Evolutionary conservation across 2,329 filamentous ascomycete species (phyloP), one percentile per base, ranked within the genome.

Genomic region (Diaporthe batatas): DNA sequence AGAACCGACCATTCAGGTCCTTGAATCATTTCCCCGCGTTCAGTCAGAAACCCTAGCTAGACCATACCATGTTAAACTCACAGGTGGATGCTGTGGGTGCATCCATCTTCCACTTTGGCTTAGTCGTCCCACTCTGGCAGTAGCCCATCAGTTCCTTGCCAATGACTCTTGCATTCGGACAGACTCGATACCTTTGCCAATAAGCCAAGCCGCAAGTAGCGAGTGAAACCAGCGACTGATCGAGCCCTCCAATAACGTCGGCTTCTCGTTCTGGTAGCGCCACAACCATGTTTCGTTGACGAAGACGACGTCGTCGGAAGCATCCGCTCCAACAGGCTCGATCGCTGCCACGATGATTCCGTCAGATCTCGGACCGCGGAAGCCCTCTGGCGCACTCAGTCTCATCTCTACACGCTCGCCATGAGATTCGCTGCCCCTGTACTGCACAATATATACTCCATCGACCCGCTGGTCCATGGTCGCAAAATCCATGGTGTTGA

Each of bases 171-270:
- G 23, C 25, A 16, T 23, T 21, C 49, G 44, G 16, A 58, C 25
- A 55, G 65, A 58, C 53, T 49, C 23, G 34, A 65, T 65, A 21
- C 67, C 65, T 53, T 64, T 65, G 25, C 25, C 47, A 29, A 70
- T 57, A 12, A 72, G 67, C 71, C 71, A 72, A 12, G 65, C 65
- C 21, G 57, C 71, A 51, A 70, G 57, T 6, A 72, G n/a, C 21
- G 71, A 70, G 57, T 72, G 71, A 23, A 70, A 55, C 71, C 67
- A 72, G 1, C 65, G 67, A 25, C 71, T 67, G 23, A 57, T 32
- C 25, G 57, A 42, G 10, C 55, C 53, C 36, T 72, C 67, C 39
- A 72, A 44, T 11, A 65, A 21, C 39, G 55, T 70, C 18, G 65
- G 49, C 29, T 55, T 65, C 71, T 70, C 65, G 10, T 49, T n/a